Evolutionary conservation across 805 yeast species (phyloP).

Genomic region (Suhomyces vadensis): DNA sequence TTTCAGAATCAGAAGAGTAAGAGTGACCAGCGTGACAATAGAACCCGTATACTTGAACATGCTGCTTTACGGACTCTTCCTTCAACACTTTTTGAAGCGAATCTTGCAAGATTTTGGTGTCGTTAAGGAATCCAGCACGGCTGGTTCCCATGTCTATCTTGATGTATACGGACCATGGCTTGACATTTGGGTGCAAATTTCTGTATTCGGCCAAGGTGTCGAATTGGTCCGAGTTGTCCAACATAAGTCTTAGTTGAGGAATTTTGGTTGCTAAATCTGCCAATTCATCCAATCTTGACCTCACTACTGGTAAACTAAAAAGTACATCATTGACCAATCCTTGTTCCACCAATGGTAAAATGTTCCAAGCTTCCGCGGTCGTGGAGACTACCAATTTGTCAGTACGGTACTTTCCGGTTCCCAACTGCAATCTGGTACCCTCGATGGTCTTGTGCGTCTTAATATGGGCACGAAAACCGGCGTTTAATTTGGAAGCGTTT

Average conservation of each 20-base stretch:
- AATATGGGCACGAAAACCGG: conserved; percentile 66
- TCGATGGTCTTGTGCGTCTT: conserved; percentile 73
- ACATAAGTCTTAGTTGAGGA: conserved; percentile 52
- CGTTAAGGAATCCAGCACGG: conserved; percentile 58
- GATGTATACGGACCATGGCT: conserved; percentile 63
- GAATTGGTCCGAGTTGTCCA: conserved; percentile 62
- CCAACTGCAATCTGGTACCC: conserved; percentile 58
- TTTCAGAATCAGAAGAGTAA: conserved; percentile 48
- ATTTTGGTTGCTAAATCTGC: conserved; percentile 43
- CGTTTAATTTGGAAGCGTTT: conserved; percentile 39
- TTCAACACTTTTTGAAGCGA: conserved; percentile 33
- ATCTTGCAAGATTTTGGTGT: conserved; percentile 34
- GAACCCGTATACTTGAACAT: conserved; percentile 59
- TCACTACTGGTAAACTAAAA: conserved; percentile 46
- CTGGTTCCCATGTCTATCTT: conserved; percentile 72
- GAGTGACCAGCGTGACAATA: conserved; percentile 84
- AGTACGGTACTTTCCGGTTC: conserved; percentile 39
- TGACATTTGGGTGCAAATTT: conserved; percentile 17
- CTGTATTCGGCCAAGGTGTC: conserved; percentile 44
- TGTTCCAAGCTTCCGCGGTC: conserved; percentile 60
- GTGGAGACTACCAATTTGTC: conserved; percentile 67
- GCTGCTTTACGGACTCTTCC: conserved; percentile 22
- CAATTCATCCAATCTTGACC: conserved; percentile 51
- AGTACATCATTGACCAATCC: conserved; percentile 37
- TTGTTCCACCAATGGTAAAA: conserved; percentile 40